Evolutionary conservation across 768 basidiomycete species (phyloP).

Genomic region (Auriculariales sp.): DNA sequence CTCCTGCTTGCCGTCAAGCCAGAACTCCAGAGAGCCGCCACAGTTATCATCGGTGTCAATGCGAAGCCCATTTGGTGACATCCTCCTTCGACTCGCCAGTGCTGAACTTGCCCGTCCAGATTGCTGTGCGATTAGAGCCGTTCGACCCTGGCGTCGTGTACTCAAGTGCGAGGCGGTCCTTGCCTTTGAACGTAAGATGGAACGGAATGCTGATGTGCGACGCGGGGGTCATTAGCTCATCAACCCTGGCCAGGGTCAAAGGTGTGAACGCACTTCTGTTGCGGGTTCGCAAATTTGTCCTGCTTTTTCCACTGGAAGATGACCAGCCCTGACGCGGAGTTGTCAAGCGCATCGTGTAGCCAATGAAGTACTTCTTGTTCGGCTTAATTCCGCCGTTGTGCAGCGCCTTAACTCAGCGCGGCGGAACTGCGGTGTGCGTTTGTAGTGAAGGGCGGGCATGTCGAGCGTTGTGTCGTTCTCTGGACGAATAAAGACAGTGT

Average conservation of each 20-base stretch:
- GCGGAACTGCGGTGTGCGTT: not conserved
- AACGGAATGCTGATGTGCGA: too few species aligned
- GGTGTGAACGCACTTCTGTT: too few species aligned
- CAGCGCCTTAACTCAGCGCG: not conserved
- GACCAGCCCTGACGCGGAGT: not conserved
- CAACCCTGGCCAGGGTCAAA: too few species aligned
- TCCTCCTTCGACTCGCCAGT: not conserved
- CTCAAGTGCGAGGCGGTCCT: not conserved
- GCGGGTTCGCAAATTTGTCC: not conserved
- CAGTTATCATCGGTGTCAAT: not conserved
- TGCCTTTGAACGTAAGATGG: not conserved
- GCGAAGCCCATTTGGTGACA: not conserved
- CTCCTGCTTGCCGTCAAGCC: not conserved
- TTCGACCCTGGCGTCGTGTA: not conserved
- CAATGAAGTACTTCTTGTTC: slow-evolving; percentile 1
- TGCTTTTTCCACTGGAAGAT: not conserved
- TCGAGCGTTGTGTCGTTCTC: not conserved
- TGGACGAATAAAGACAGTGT: not conserved
- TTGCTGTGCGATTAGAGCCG: not conserved
- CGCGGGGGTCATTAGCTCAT: too few species aligned
- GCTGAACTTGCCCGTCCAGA: not conserved
- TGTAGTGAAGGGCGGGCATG: not conserved
- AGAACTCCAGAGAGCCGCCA: not conserved
- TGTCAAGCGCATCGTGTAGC: not conserved
- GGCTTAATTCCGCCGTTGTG: not conserved